Conservation (phyloP, 192 early-diverging fungal genomes). For the Pilaira anomala region DNA sequence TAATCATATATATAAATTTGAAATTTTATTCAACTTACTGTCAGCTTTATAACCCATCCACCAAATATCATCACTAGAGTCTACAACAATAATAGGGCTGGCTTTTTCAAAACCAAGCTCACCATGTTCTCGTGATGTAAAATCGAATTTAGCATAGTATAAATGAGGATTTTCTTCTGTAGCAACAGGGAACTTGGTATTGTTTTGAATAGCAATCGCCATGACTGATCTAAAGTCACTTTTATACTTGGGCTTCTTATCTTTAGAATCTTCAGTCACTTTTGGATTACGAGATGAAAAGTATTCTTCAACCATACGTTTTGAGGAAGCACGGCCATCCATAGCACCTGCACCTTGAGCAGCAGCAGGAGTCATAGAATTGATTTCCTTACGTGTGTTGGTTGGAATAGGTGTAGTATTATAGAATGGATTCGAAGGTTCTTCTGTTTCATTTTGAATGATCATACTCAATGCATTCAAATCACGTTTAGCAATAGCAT, state of each 20-base stretch:
- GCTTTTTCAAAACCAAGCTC: conserved; percentile 69
- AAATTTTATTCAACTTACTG: conserved; percentile 40
- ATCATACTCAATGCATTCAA: not conserved
- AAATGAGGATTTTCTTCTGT: conserved; percentile 35
- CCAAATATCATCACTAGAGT: conserved; percentile 78
- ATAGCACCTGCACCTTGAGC: not conserved
- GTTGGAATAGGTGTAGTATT: not conserved
- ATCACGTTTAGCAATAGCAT: not conserved
- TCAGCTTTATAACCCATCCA: conserved; percentile 76
- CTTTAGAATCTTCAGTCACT: not conserved
- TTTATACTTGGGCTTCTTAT: conserved; percentile 11
- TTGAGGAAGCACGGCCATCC: conserved; percentile 18
- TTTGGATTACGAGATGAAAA: not conserved
- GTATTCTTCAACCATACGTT: conserved; percentile 18
- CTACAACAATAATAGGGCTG: conserved; percentile 71
- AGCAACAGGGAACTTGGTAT: conserved; percentile 4
- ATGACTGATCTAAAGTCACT: conserved; percentile 23
- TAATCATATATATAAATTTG: not conserved
- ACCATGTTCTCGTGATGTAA: conserved; percentile 68
- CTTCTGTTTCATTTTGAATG: not conserved
- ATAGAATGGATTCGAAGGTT: not conserved
- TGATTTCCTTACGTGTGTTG: not conserved
- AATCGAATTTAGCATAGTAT: conserved; percentile 73
- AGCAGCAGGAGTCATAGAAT: not conserved
- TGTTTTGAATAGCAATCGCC: conserved; percentile 28